phyloP scores from a whole-genome alignment of 148 eudicot species.

The Fagopyrum esculentum region DNA sequence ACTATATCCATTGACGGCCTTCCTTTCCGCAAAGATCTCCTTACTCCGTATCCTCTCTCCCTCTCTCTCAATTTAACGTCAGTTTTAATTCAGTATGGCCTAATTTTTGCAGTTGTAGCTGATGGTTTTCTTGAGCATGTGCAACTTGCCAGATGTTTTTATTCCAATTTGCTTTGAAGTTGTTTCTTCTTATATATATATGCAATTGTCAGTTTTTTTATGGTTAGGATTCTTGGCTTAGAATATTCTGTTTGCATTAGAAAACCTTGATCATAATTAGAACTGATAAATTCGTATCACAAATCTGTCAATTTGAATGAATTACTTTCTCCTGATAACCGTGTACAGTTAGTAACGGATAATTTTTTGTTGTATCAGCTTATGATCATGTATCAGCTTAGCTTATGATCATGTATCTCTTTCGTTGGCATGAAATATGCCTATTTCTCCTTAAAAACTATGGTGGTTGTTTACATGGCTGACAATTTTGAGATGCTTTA shows the following conservation, averaged over 20 bases:
- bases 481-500: background rate
- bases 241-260: too few relatives aligned
- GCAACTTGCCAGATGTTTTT: background rate
- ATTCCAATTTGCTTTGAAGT: background rate
- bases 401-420: too few relatives aligned
- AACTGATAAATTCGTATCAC: background rate
- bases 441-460: too few relatives aligned
- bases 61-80: background rate
- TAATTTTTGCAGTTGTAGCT: background rate
- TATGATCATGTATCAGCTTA: too few relatives aligned
- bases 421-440: too few relatives aligned
- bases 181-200: background rate
- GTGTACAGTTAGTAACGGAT: background rate
- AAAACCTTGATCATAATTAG: too few relatives aligned
- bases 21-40: slow-evolving; percentile 72
- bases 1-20: slow-evolving; percentile 55
- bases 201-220: background rate
- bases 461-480: background rate
- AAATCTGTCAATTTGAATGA: background rate
- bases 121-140: background rate
- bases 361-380: too few relatives aligned
- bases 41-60: slow-evolving; percentile 53
- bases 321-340: too few relatives aligned
- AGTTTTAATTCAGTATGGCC: background rate
- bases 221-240: too few relatives aligned